Evolutionary conservation across 2,329 filamentous ascomycete species (phyloP).

Genomic region (Pseudogymnoascus sp.): DNA sequence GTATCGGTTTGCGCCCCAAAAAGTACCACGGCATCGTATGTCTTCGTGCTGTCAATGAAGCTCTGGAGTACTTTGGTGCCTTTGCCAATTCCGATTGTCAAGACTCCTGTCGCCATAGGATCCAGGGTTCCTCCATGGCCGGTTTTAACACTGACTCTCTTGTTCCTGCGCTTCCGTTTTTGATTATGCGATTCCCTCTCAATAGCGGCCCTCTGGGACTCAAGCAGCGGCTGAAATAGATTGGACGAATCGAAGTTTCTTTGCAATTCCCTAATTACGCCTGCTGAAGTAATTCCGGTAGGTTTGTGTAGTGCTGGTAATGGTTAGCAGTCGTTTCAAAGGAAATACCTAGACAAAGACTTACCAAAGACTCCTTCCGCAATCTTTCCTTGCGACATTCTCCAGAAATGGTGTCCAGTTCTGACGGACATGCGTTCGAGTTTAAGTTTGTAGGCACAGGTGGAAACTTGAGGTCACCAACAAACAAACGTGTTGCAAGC

Average conservation of each 20-base stretch:
- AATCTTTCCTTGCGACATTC: conserved; percentile 35
- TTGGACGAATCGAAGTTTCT: conserved; percentile 72
- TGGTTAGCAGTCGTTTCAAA: conserved; percentile 12
- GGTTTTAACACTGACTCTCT: conserved; percentile 74
- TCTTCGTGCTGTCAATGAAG: conserved; percentile 86
- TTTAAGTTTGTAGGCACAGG: neutral
- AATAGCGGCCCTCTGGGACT: conserved; percentile 51
- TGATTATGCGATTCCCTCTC: conserved; percentile 51
- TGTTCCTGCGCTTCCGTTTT: conserved; percentile 49
- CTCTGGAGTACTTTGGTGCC: conserved; percentile 76
- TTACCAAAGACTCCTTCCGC: conserved; percentile 58
- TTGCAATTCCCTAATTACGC: conserved; percentile 85
- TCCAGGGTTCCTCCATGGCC: conserved; percentile 95
- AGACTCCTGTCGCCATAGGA: conserved; percentile 84
- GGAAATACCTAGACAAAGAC: conserved; percentile 15
- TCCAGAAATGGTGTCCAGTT: conserved; percentile 18
- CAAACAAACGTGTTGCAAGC: neutral
- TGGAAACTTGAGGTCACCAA: neutral
- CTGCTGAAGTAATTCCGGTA: conserved; percentile 75
- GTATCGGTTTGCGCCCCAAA: conserved; percentile 91
- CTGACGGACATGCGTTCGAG: conserved; percentile 17
- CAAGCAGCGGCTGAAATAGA: conserved; percentile 72
- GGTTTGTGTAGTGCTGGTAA: conserved; percentile 84
- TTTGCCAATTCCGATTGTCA: conserved; percentile 79
- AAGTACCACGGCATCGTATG: conserved; percentile 80